phyloP scores from a whole-genome alignment of 139 green algal genomes.

The Chlamydomonas schloesseri region DNA sequence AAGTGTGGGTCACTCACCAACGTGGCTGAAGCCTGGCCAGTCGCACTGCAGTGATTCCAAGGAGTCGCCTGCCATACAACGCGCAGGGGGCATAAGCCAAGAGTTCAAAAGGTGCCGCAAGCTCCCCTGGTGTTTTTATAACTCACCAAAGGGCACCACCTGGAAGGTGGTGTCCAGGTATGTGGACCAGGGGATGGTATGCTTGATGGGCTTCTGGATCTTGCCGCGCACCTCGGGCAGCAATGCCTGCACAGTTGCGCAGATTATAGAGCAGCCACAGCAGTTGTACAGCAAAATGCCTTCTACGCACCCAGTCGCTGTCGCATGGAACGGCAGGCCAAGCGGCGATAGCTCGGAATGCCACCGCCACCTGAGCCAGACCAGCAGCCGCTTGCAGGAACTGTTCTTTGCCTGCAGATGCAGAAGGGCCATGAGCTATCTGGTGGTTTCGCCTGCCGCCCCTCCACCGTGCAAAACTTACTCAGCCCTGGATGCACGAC shows the following conservation, averaged over 20 bases:
- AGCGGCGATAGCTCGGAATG: conserved; percentile 4
- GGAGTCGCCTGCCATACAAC: background rate
- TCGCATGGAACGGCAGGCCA: conserved; percentile 22
- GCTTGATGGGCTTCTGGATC: background rate
- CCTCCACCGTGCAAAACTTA: too few species aligned
- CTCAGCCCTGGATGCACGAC: conserved; percentile 20
- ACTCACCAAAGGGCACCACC: conserved; percentile 11
- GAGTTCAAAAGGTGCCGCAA: too few species aligned
- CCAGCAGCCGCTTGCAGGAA: conserved; percentile 5
- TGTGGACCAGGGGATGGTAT: conserved; percentile 4
- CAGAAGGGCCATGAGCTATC: too few species aligned
- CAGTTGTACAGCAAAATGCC: too few species aligned
- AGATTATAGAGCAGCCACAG: background rate
- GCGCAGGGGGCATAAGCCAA: too few species aligned
- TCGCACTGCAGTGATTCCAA: conserved; percentile 7
- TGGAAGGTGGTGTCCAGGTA: conserved; percentile 8
- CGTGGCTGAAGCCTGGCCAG: conserved; percentile 7
- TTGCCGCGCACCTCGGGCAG: background rate
- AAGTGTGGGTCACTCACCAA: background rate
- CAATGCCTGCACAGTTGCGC: background rate
- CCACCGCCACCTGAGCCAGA: conserved; percentile 6
- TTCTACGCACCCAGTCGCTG: conserved; percentile 7
- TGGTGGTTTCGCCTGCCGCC: too few species aligned
- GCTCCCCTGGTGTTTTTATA: too few species aligned
- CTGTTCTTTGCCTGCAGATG: conserved; percentile 14